These are phyloP conservation scores for Leucocoprinus sp. DNA, from an alignment of 768 basidiomycete species.

Conservation along the genomic window DNA sequence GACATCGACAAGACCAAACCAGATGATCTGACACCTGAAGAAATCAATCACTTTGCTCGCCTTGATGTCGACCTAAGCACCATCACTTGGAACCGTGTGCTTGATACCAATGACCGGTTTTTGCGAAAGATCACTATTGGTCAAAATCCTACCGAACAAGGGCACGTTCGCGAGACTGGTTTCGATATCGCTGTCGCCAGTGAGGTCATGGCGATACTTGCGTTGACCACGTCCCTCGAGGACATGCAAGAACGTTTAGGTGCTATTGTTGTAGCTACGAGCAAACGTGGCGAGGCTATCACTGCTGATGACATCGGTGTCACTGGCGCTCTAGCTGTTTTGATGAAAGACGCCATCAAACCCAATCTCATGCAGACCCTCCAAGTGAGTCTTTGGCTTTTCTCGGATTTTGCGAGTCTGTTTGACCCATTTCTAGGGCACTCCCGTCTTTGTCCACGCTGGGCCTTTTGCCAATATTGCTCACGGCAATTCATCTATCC, in stretches of 20 bases:
- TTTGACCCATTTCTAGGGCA: constrained; percentile 42
- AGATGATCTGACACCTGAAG: constrained; percentile 85
- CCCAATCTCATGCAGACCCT: constrained; percentile 98
- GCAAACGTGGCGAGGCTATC: constrained; percentile 83
- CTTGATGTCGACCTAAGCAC: constrained; percentile 86
- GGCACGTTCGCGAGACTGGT: constrained; percentile 80
- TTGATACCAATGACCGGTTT: constrained; percentile 97
- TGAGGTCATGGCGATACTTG: constrained; percentile 97
- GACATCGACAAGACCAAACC: constrained; percentile 94
- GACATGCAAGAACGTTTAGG: constrained; percentile 93
- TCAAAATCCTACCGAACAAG: constrained; percentile 84
- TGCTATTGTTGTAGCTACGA: constrained; percentile 94
- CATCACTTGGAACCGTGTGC: constrained; percentile 96
- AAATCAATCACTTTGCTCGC: constrained; percentile 82
- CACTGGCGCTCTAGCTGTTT: constrained; percentile 88
- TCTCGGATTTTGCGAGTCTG: background rate
- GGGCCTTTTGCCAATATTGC: constrained; percentile 99
- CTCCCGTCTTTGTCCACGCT: constrained; percentile 97
- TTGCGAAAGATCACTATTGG: constrained; percentile 90
- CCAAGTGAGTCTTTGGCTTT: constrained; percentile 40
- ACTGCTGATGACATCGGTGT: constrained; percentile 96
- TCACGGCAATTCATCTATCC: constrained; percentile 96
- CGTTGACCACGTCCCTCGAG: constrained; percentile 75
- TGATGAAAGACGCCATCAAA: constrained; percentile 99
- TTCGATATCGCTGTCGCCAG: constrained; percentile 98